phyloP scores from a whole-genome alignment of 371 early-diverging fungal genomes.

The Saksenaea vasiformis region DNA sequence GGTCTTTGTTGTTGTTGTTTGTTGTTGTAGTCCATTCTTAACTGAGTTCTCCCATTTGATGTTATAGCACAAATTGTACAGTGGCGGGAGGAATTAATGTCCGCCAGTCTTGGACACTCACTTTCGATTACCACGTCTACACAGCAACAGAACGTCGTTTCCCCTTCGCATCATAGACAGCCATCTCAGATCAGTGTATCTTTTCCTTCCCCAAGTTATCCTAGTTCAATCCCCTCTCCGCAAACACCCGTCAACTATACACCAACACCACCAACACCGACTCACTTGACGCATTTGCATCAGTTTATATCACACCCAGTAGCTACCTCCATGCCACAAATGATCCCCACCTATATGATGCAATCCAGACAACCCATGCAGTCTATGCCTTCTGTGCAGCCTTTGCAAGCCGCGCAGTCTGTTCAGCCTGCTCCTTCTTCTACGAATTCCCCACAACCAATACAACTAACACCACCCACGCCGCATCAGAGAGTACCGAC shows the following conservation, averaged over 20 bases:
- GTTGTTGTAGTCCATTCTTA: no score
- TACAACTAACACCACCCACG: background rate
- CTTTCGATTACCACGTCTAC: background rate
- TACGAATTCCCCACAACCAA: background rate
- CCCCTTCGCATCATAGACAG: background rate
- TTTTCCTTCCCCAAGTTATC: background rate
- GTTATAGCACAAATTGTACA: slow-evolving; percentile 11
- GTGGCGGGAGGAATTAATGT: slow-evolving; percentile 13
- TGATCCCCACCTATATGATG: background rate
- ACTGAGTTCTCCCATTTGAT: background rate
- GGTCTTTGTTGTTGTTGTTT: background rate
- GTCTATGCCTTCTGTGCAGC: no score
- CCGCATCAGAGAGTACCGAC: background rate
- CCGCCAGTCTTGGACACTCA: background rate
- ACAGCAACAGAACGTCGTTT: background rate
- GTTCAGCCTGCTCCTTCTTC: no score
- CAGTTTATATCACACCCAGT: background rate
- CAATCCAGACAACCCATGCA: background rate
- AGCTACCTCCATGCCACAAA: background rate
- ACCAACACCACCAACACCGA: no score
- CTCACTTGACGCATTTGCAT: background rate
- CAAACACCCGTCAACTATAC: background rate
- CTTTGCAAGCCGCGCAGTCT: background rate
- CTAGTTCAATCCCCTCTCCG: background rate
- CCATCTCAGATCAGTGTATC: background rate